Evolutionary conservation across 2,329 filamentous ascomycete genomes (phyloP), one percentile per base, ranked within the genome.

Genomic region (Trichoderma aggressivum): DNA sequence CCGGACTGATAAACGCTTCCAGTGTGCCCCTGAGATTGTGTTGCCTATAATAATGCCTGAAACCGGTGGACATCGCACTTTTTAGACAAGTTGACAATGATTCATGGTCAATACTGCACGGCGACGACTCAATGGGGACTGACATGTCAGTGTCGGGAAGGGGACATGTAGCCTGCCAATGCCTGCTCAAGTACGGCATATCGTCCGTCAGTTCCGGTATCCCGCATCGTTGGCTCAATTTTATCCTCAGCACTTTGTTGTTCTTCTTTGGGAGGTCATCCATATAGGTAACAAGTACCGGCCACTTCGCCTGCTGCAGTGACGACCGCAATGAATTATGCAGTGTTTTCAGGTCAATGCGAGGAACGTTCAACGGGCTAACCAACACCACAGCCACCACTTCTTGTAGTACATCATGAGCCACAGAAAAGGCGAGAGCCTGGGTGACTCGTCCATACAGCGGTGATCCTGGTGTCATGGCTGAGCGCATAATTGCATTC

Each of bases 161-260:
- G 0, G 86, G 86, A 70, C 85, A 88, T 5, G 75, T 74, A 0
- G 84, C 86, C 68, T 87, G 81, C 77, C 81, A 86, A 72, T 88
- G 86, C n/a, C 84, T 80, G 5, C 80, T 76, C 0, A 82, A 76
- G 65, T 84, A 81, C 2, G 81, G 79, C 5, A 81, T 84, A 6
- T 80, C 77, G 32, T 88, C 85, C 0, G 82, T 83, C 11, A 87
- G 73, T 2, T 81, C 78, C 0, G 82, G 79, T 18, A 89, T 74
- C 3, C 78, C 76, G 5, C 88, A 77, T 3, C 87, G 81, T 69
- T 88, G 81, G 0, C 81, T 83, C 5, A 89, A 78, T 73, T 82
- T 84, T 74, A 88, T 86, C 3, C 87, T 83, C 26, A 88, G 78
- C n/a, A 88, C 80, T 74, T 89, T 89, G 80, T 87, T 87, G 77